Base-by-base conservation (phyloP, 139 green algal species). In the Nannochloris sp. region DNA sequence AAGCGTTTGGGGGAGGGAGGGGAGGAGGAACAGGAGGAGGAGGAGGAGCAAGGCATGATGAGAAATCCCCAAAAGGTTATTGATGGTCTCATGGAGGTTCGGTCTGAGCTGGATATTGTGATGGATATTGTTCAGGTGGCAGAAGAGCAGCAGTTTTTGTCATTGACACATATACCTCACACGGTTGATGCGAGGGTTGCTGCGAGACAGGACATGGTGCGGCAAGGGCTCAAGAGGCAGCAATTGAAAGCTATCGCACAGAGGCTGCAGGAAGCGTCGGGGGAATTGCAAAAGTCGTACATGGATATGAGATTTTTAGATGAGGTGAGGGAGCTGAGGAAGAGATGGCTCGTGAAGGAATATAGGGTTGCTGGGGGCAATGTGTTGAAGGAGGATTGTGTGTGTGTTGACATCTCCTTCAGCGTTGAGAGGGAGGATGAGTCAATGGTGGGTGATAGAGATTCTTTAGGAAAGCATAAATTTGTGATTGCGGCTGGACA, bases 121-220 rank as follows among this genome's bases (percentile, higher is more conserved):
- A 6, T 64, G 11, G 71, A 78, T 60, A 44, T 78, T 29, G 36
- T 78, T 5, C 48, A 37, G 8, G 49, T 54, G 23, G 23, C 73
- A 24, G 71, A 78, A 64, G 56, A 72, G 59, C 64, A 73, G 59
- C 71, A 78, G 51, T 78, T 73, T 40, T 24, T 78, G 24, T 23
- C 48, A 4, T 12, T 53, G 46, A 53, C 46, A 5, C 46, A 53
- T 53, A 21, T 53, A 3, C 46, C 46, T 25, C 46, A 21, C 18
- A 53, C 46, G 16, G 46, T 40, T 40, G 34, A 40, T 40, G 34
- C 34, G 34, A 40, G 34, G 34, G 34, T 11, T 40, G 34, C 34
- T 12, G 34, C 8, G 7, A 40, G 34, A 11, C 34, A 40, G 34
- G 7, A 40, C 34, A 11, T 40, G 34, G 34, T 40, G 34, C 34